phyloP scores from a whole-genome alignment of 73 alveolate species.

The Tetrahymena elliotti region DNA sequence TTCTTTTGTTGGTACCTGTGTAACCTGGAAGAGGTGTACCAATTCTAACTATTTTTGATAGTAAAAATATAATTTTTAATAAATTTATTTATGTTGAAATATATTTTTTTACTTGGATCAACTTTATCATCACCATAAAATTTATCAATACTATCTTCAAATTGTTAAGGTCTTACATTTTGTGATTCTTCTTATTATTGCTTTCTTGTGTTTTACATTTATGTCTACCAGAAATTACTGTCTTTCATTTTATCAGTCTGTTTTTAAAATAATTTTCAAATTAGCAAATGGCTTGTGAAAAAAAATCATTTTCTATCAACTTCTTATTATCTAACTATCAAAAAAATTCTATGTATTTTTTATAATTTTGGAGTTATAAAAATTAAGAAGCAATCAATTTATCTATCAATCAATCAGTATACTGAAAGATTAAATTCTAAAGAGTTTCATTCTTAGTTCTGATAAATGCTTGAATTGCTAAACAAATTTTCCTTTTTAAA shows the following conservation, averaged over 20 bases:
- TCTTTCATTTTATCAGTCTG: background rate
- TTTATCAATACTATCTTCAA: slow-evolving; percentile 23
- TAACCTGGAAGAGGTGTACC: slow-evolving; percentile 45
- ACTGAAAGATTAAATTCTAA: background rate
- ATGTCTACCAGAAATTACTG: background rate
- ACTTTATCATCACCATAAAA: slow-evolving; percentile 37
- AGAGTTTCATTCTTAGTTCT: background rate
- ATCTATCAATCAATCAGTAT: background rate
- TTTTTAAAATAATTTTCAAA: background rate
- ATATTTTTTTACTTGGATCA: slow-evolving; percentile 4
- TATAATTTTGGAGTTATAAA: background rate
- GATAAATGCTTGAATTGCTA: background rate
- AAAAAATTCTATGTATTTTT: background rate
- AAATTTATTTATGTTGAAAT: background rate
- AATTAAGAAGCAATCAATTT: background rate
- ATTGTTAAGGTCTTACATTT: background rate
- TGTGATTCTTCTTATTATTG: background rate
- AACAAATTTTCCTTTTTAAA: background rate
- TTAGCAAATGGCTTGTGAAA: background rate
- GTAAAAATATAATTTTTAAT: background rate
- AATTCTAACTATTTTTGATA: slow-evolving; percentile 1
- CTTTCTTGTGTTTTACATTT: background rate
- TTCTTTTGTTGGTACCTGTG: slow-evolving; percentile 36
- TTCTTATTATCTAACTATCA: background rate
- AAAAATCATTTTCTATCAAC: background rate